Evolutionary conservation across 352 stramenopile species (phyloP).

Genomic region (Pythium diclinum): DNA sequence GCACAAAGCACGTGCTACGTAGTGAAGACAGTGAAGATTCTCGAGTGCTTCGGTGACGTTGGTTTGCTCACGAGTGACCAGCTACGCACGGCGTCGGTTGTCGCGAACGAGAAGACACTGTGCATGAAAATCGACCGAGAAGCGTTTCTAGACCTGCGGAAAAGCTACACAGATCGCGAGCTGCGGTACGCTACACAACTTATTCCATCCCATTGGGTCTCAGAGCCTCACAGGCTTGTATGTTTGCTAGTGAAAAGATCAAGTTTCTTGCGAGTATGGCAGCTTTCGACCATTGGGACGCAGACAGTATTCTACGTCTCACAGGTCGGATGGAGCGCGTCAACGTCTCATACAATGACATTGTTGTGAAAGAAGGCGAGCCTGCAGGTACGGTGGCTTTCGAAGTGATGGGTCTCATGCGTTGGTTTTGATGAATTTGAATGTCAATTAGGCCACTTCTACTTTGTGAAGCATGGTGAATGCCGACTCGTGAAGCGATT

Average conservation of each 20-base stretch:
- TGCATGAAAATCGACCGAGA: conserved; percentile 72
- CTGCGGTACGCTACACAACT: conserved; percentile 35
- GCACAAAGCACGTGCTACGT: conserved; percentile 52
- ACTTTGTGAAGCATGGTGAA: conserved; percentile 64
- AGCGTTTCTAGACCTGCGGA: conserved; percentile 57
- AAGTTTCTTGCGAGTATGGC: conserved; percentile 44
- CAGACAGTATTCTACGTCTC: conserved; percentile 51
- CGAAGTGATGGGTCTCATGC: background rate
- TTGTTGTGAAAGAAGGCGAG: conserved; percentile 51
- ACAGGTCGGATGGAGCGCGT: conserved; percentile 63
- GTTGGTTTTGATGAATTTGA: too few species aligned
- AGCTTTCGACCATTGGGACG: conserved; percentile 62
- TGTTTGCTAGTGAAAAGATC: conserved; percentile 56
- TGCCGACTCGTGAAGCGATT: conserved; percentile 63
- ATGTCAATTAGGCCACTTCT: conserved; percentile 61
- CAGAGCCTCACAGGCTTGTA: background rate
- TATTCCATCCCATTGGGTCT: background rate
- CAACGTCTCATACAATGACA: conserved; percentile 61
- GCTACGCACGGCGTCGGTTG: conserved; percentile 58
- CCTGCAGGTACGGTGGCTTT: conserved; percentile 41
- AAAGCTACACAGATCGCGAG: conserved; percentile 50
- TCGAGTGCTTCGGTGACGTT: conserved; percentile 74
- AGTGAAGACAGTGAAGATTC: conserved; percentile 55
- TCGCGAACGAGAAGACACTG: conserved; percentile 61
- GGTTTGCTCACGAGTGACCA: conserved; percentile 55